Percentiles rank a stretch among this genome's conserved stretches.
Conservation (phyloP, 495 filamentous ascomycete genomes). For the Penicillium robsamsonii region DNA sequence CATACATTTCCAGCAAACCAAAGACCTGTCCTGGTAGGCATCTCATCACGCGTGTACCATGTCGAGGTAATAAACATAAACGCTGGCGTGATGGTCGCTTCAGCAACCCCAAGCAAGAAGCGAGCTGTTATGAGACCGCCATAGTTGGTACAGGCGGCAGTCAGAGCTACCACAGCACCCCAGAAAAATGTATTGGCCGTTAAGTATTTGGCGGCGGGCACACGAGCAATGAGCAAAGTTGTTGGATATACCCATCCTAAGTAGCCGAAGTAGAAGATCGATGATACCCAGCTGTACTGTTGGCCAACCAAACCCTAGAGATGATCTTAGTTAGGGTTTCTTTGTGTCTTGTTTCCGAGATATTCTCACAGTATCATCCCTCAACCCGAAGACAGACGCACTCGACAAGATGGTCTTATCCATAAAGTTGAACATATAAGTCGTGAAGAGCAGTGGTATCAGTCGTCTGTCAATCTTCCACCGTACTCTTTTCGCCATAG, state of each 20-base stretch:
- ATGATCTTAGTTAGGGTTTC: slow-evolving; percentile 21
- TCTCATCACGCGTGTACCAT: slow-evolving; percentile 55
- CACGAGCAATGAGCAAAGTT: slow-evolving; percentile 51
- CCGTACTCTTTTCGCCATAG: slow-evolving; percentile 23
- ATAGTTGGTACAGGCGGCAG: slow-evolving; percentile 38
- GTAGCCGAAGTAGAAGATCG: slow-evolving; percentile 63
- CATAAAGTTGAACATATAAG: slow-evolving; percentile 48
- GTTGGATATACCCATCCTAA: slow-evolving; percentile 38
- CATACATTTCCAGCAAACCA: slow-evolving; percentile 57
- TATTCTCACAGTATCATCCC: slow-evolving; percentile 35
- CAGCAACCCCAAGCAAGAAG: slow-evolving; percentile 51
- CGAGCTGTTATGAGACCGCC: slow-evolving; percentile 39
- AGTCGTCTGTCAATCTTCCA: slow-evolving; percentile 51
- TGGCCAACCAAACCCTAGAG: slow-evolving; percentile 44
- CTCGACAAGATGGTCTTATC: slow-evolving; percentile 57
- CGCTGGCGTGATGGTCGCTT: slow-evolving; percentile 49
- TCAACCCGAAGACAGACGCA: slow-evolving; percentile 50
- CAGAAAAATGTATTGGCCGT: slow-evolving; percentile 55
- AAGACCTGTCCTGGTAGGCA: slow-evolving; percentile 57
- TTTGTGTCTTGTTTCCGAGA: neutral
- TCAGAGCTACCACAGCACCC: slow-evolving; percentile 54
- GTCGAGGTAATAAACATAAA: slow-evolving; percentile 44
- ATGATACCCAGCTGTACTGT: slow-evolving; percentile 59
- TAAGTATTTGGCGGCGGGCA: slow-evolving; percentile 55
- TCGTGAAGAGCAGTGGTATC: slow-evolving; percentile 41